phyloP scores from a whole-genome alignment of 2,329 filamentous ascomycete species.

The Colletotrichum gigasporum region DNA sequence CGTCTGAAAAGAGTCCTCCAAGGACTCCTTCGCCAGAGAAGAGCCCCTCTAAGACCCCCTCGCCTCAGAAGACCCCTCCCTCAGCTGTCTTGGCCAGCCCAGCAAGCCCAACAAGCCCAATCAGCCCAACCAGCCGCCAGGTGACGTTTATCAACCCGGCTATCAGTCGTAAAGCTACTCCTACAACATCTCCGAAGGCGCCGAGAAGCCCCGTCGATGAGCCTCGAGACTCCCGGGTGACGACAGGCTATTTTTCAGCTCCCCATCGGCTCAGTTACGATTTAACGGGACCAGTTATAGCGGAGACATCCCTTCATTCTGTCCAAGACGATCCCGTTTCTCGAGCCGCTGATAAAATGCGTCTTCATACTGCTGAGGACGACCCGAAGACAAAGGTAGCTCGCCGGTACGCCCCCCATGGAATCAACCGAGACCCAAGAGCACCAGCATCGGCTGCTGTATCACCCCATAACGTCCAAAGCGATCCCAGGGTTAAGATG shows the following conservation, averaged over 20 bases:
- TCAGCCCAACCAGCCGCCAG: too few species aligned
- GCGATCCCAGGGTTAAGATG: background rate
- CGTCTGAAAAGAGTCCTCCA: too few species aligned
- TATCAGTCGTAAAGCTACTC: conserved; percentile 10
- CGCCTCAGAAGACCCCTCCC: too few species aligned
- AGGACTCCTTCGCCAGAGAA: too few species aligned
- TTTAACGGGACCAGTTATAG: background rate
- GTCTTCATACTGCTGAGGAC: conserved; percentile 8
- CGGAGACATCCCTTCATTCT: background rate
- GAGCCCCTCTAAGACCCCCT: too few species aligned
- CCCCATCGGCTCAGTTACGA: conserved; percentile 21
- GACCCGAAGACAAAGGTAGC: conserved; percentile 4
- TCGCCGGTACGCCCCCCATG: conserved; percentile 1
- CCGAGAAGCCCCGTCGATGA: background rate
- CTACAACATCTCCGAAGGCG: conserved; percentile 17
- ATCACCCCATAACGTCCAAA: conserved; percentile 1
- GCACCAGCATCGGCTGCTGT: background rate
- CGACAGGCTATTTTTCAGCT: background rate
- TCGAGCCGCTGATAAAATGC: conserved; percentile 15
- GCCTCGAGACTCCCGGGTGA: conserved; percentile 2
- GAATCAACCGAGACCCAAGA: conserved; percentile 3
- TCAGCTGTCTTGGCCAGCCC: too few species aligned
- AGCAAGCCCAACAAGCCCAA: background rate
- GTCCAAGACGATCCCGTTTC: conserved; percentile 16
- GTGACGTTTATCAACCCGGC: too few species aligned